These are phyloP conservation scores for Suillus luteus DNA, from an alignment of 768 basidiomycete genomes.

Conservation along the genomic window DNA sequence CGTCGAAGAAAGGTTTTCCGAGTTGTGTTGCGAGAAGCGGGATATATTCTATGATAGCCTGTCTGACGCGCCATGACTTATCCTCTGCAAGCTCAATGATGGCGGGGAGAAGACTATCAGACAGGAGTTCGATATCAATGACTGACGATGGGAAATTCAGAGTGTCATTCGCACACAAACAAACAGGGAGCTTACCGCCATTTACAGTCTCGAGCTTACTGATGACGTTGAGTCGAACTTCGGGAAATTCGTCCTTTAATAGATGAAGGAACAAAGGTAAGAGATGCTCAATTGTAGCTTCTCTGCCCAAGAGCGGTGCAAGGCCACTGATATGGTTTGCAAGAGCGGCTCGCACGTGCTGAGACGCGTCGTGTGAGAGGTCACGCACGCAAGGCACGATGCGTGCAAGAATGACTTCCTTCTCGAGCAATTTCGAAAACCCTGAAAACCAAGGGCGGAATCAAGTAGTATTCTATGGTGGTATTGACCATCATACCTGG, in stretches of 20 bases:
- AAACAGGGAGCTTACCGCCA: conserved; percentile 52
- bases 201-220: conserved; percentile 98
- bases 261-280: conserved; percentile 94
- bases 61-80: conserved; percentile 99
- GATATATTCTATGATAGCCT: conserved; percentile 99
- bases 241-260: conserved; percentile 97
- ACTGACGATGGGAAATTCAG: conserved; percentile 48
- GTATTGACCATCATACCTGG: conserved; percentile 62
- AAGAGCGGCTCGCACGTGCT: conserved; percentile 95
- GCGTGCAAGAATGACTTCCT: conserved; percentile 89
- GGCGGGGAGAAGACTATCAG: conserved; percentile 93
- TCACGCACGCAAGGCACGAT: conserved; percentile 95
- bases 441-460: conserved; percentile 49
- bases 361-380: conserved; percentile 89
- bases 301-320: conserved; percentile 90
- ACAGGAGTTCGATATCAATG: conserved; percentile 95
- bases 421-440: conserved; percentile 91
- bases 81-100: conserved; percentile 98
- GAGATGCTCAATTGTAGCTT: conserved; percentile 94
- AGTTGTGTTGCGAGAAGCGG: conserved; percentile 98
- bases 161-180: conserved; percentile 7
- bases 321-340: conserved; percentile 96
- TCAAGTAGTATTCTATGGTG: conserved; percentile 10
- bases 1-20: conserved; percentile 96
- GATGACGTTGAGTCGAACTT: conserved; percentile 96